Base-by-base conservation (phyloP, 805 yeast genomes). In the Yamadazyma laniorum region DNA sequence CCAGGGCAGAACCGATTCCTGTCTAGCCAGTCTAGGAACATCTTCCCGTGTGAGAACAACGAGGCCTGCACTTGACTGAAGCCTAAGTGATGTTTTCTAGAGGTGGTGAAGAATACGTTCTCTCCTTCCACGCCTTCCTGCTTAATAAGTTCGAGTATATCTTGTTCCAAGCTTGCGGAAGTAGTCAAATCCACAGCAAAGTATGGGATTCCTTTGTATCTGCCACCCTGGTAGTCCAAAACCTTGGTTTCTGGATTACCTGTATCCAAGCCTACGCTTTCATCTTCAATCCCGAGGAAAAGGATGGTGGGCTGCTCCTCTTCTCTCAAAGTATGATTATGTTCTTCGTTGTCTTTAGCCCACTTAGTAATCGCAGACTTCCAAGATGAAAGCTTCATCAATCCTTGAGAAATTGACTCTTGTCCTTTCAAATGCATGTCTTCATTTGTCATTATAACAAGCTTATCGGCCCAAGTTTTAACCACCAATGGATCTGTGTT, bases 1-100 rank as follows among this genome's bases (percentile, higher is more conserved):
- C 93, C 91, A 5, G 91, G 90, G 56, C 98, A 91, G 60, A 73
- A 83, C 40, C 71, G 68, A 52, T 84, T 85, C 36, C 87, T 77
- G 37, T 63, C 59, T 32, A 85, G 67, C 96, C 97, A 91, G 59
- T 90, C 95, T 37, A 89, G 53, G 54, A 80, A 85, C 80, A 85
- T 87, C 42, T 82, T 78, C 0, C 86, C 91, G 53, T 90, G 93
- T 3, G 95, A 82, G 47, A 77, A 82, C 16, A 88, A 55, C 3
- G 87, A 77, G 0, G 88, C 83, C 35, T 82, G 84, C 14, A 40
- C 44, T 25, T 51, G 45, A 29, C 55, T 51, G 40, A 68, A 65
- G 8, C 59, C 57, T 39, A 70, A 52, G 30, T 55, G 52, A 41
- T 68, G 67, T 32, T 61, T 65, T 35, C 72, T 43, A 5, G 71